phyloP scores from a whole-genome alignment of 345 rosid genomes.

The Durio zibethinus region DNA sequence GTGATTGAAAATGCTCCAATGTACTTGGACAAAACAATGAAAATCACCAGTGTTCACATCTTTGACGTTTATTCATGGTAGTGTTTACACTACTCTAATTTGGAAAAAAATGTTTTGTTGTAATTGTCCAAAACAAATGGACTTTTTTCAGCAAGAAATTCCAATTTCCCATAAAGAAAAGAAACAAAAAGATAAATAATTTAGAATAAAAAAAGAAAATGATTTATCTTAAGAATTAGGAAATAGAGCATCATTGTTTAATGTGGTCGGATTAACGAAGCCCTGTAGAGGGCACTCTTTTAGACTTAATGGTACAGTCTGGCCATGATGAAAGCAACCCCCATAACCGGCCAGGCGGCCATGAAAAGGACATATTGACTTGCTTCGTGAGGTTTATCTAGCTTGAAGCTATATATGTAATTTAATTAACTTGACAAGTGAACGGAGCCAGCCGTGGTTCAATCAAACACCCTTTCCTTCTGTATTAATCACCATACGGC shows the following conservation, averaged over 20 bases:
- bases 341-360: slow-evolving; percentile 2
- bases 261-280: not conserved
- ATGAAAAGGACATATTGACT: not conserved
- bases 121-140: not conserved
- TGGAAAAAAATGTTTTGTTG: not conserved
- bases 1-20: not conserved
- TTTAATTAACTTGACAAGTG: not conserved
- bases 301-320: not conserved
- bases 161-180: not conserved
- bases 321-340: not conserved
- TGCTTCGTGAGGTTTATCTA: not conserved
- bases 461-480: not conserved
- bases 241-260: not conserved
- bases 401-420: not conserved
- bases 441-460: not conserved
- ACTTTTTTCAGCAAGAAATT: not conserved
- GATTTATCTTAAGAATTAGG: not conserved
- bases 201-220: not conserved
- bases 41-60: not conserved
- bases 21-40: not conserved
- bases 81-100: not conserved
- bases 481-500: not conserved
- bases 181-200: not conserved
- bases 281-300: not conserved
- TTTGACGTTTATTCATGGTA: not conserved